Conservation (phyloP, 202 grass and related monocot genomes). For the Carex arenaria region DNA sequence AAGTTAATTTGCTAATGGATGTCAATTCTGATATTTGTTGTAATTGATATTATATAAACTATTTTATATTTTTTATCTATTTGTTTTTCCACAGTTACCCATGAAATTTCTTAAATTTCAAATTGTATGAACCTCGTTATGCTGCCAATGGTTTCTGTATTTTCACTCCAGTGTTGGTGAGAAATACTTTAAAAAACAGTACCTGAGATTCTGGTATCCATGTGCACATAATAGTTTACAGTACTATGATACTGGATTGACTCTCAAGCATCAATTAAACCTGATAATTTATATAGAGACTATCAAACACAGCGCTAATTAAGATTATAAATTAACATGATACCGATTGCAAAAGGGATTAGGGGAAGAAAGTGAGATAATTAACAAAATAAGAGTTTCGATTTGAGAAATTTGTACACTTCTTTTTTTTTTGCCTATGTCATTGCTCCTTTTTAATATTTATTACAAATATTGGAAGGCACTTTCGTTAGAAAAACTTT, state of each 20-base stretch:
- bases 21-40: constrained; percentile 1
- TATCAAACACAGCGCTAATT: background rate
- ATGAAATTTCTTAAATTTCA: background rate
- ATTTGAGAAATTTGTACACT: too few relatives aligned
- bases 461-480: too few relatives aligned
- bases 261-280: background rate
- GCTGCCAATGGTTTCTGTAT: background rate
- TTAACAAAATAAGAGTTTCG: too few relatives aligned
- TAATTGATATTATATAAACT: background rate
- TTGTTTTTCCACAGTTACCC: background rate
- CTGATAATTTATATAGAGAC: background rate
- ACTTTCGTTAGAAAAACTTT: too few relatives aligned
- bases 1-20: background rate
- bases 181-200: background rate
- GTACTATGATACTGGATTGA: background rate
- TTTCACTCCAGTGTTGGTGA: background rate
- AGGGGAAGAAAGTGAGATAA: too few relatives aligned
- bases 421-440: too few relatives aligned
- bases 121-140: background rate
- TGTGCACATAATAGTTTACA: background rate
- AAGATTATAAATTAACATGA: too few relatives aligned
- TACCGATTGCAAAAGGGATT: too few relatives aligned
- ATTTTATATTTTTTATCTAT: background rate
- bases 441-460: too few relatives aligned
- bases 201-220: background rate